Conservation (phyloP, 306 rosid genomes). For the Quercus bicolor region DNA sequence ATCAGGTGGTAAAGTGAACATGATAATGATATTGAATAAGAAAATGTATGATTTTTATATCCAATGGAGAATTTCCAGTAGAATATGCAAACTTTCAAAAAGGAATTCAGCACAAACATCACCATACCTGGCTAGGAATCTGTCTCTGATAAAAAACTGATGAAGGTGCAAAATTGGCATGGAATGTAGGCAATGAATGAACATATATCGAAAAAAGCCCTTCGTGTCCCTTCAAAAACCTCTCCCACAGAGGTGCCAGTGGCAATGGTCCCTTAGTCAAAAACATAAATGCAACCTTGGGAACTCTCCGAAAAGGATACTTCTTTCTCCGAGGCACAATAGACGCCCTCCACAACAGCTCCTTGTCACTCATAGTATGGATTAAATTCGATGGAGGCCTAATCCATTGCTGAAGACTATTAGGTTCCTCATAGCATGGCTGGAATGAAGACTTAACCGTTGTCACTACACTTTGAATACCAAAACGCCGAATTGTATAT, state of each 20-base stretch:
- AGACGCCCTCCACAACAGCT: slow-evolving; percentile 83
- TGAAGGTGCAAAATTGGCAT: slow-evolving; percentile 47
- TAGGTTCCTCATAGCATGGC: slow-evolving; percentile 60
- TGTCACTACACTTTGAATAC: slow-evolving; percentile 47
- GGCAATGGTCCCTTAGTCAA: slow-evolving; percentile 93
- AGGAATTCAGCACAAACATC: slow-evolving; percentile 9
- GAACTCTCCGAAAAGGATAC: slow-evolving; percentile 79
- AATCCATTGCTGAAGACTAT: slow-evolving; percentile 60
- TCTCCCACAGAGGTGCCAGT: slow-evolving; percentile 92
- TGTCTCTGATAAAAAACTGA: slow-evolving; percentile 72
- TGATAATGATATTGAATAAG: not conserved
- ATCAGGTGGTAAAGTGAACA: too few species aligned
- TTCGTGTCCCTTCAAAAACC: slow-evolving; percentile 75
- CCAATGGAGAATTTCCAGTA: slow-evolving; percentile 10
- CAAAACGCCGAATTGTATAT: slow-evolving; percentile 69
- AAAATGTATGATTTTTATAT: not conserved
- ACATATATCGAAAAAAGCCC: slow-evolving; percentile 58
- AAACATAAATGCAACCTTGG: slow-evolving; percentile 93
- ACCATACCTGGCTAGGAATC: slow-evolving; percentile 86
- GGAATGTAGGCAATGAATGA: slow-evolving; percentile 80
- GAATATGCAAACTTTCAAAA: slow-evolving; percentile 1
- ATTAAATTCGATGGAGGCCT: slow-evolving; percentile 54
- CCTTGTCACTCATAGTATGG: slow-evolving; percentile 72
- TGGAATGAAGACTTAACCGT: slow-evolving; percentile 46
- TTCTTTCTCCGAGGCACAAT: slow-evolving; percentile 50